Evolutionary conservation across 148 eudicot species (phyloP), one percentile per base, ranked within the genome.

Genomic region (Dianthus caryophyllus): DNA sequence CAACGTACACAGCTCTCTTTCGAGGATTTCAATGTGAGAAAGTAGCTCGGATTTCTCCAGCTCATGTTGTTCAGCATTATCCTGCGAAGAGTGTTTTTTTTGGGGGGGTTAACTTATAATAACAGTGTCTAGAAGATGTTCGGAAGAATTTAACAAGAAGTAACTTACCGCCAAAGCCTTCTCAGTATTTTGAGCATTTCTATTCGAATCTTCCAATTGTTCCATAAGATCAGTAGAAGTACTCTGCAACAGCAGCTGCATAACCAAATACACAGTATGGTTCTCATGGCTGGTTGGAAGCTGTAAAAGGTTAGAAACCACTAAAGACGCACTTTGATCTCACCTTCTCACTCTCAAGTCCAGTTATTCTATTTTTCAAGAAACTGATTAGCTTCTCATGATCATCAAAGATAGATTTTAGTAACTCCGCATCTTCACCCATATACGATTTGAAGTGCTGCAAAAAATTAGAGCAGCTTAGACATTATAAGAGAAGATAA

Each of bases 281-380:
- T 29, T 61, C 22, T 65, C 50, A 77, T 46, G 60, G 68, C 17
- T 30, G 36, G 39, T 39, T 58, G 44, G 11, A 65, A 62, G 26
- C 49, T 66, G 52, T 52, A 51, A 43, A 51, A 62, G 43, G 59
- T 61, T 43, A 49, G 9, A 41, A 38, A 29, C 63, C 26, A 29
- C 24, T 20, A 66, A 25, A 43, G 22, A 14, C 25, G 43, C 5
- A 36, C 69, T 66, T 68, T 47, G 53, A 65, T 43, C 55, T 53
- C 74, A 93, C 98, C 92, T 94, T 94, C 71, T 86, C 99, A 73
- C 75, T 71, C 79, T 86, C 85, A 58, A 86, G 84, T 72, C 79
- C 88, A 53, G 26, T 55, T 58, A 90, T 62, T 70, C 80, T 88
- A 48, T 57, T 66, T 77, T 67, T 75, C 76, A 83, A 74, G 69